Base-by-base conservation (phyloP, 1,284 basidiomycete species). In the Heterobasidion parviporum region DNA sequence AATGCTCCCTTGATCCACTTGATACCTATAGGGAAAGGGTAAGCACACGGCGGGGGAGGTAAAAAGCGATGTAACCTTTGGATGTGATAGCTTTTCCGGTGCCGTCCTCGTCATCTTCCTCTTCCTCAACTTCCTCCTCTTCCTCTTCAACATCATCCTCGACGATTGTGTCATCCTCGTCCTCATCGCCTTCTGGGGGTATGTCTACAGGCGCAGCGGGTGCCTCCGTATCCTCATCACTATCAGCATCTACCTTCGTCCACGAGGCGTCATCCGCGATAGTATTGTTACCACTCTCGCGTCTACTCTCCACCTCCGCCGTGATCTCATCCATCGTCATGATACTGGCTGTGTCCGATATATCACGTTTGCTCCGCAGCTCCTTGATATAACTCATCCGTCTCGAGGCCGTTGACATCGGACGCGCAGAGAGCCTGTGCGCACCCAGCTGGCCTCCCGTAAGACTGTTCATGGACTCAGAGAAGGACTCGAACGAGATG, bases 1-100 rank as follows among this genome's bases (percentile, higher is more conserved):
- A 99, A 81, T 3, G 96, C 96, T 53, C 97, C 97, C 65, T 97
- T 98, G 74, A 98, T 95, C 97, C 97, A 99, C 71, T 98, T 97
- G 69, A 90, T 91, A 52, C 50, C 50, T 54, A 16, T 33, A 46
- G 56, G 52, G 36, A 26, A 46, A 52, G 14, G 49, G 44, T 43
- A 36, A 33, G 15, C 15, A 53, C 47, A 47, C 47, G 67, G 67
- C 48, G 66, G 69, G 56, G 56, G 41, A 61, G 15, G 50, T 54
- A 56, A 50, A 60, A 10, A 26, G 53, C 69, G 75, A 70, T 63
- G 87, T 84, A 81, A 67, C 83, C 83, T 57, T 77, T 80, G 1
- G 85, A 86, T 46, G 80, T 85, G 60, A 85, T 81, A 46, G 74
- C 65, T 53, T 82, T 80, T 36, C 78, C 77, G 12, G 76, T 79